phyloP scores from a whole-genome alignment of 1,139 yeast species.

The Martiniozyma asiatica region DNA sequence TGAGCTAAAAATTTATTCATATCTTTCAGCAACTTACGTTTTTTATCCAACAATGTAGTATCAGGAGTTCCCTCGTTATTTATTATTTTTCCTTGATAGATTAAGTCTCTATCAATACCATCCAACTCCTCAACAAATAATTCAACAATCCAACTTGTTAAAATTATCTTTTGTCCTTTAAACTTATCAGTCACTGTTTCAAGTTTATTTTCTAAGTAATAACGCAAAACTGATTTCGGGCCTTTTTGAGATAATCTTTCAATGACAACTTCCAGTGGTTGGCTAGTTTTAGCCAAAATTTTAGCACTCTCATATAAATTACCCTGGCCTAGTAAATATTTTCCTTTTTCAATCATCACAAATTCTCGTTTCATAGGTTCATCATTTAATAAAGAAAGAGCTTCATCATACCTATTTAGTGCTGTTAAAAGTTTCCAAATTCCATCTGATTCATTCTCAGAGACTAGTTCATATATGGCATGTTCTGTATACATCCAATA shows the following conservation, averaged over 20 bases:
- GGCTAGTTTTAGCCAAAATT: constrained; percentile 50
- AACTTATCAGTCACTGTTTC: constrained; percentile 25
- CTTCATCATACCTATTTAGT: constrained; percentile 54
- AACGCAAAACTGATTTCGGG: constrained; percentile 35
- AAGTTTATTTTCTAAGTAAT: constrained; percentile 47
- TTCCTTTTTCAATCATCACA: constrained; percentile 58
- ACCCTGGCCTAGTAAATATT: constrained; percentile 30
- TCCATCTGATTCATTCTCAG: constrained; percentile 56
- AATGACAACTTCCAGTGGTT: constrained; percentile 63
- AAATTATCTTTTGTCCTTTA: constrained; percentile 44
- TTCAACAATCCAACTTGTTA: constrained; percentile 82
- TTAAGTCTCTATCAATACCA: constrained; percentile 29
- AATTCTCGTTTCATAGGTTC: constrained; percentile 27
- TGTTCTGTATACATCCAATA: constrained; percentile 47
- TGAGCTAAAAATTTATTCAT: constrained; percentile 42
- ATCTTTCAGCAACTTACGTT: constrained; percentile 20
- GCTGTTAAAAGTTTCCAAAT: constrained; percentile 68
- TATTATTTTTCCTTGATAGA: constrained; percentile 2
- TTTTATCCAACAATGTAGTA: constrained; percentile 11
- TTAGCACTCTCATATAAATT: constrained; percentile 43
- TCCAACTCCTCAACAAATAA: constrained; percentile 41
- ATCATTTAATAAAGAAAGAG: constrained; percentile 35
- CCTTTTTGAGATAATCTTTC: constrained; percentile 42
- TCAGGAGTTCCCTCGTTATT: constrained; percentile 8
- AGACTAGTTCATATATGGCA: constrained; percentile 53